Conservation (phyloP, 164 flowering plant species). For the Annona cherimola region DNA sequence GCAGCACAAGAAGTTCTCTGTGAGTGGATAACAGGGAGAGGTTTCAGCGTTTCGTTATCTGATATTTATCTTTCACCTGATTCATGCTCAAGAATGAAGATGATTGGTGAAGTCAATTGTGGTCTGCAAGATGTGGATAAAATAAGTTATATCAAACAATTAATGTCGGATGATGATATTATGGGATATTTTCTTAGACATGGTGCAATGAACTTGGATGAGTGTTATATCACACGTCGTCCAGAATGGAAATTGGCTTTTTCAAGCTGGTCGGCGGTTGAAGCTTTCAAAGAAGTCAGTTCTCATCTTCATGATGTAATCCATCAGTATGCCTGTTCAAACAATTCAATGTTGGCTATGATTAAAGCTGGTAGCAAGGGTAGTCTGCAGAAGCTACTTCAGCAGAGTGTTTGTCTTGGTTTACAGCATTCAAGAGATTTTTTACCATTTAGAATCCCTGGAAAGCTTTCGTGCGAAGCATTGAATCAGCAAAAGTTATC, state of each 20-base stretch:
- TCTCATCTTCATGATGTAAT: slow-evolving; percentile 54
- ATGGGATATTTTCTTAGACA: slow-evolving; percentile 30
- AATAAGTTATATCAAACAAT: slow-evolving; percentile 33
- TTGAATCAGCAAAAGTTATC: slow-evolving; percentile 43
- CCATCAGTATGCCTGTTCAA: slow-evolving; percentile 40
- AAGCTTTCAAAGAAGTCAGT: slow-evolving; percentile 49
- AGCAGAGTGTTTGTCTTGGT: slow-evolving; percentile 84
- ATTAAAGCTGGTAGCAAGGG: slow-evolving; percentile 89
- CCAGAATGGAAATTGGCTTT: slow-evolving; percentile 44
- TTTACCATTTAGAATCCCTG: slow-evolving; percentile 58
- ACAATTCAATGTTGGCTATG: slow-evolving; percentile 73
- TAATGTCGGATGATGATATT: slow-evolving; percentile 39
- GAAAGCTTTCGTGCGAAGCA: slow-evolving; percentile 45
- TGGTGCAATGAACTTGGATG: slow-evolving; percentile 24
- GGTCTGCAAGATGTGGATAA: slow-evolving; percentile 67
- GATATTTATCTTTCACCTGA: slow-evolving; percentile 66
- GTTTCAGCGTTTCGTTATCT: slow-evolving; percentile 70
- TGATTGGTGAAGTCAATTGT: slow-evolving; percentile 59
- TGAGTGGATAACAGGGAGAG: slow-evolving; percentile 74
- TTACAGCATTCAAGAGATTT: slow-evolving; percentile 59
- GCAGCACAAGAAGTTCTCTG: slow-evolving; percentile 68
- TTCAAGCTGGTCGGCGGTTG: slow-evolving; percentile 44
- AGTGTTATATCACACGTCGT: slow-evolving; percentile 5
- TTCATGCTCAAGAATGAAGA: slow-evolving; percentile 33
- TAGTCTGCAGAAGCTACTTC: slow-evolving; percentile 53